Evolutionary conservation across 345 rosid genomes (phyloP).

Genomic region (Eutrema heterophyllum): DNA sequence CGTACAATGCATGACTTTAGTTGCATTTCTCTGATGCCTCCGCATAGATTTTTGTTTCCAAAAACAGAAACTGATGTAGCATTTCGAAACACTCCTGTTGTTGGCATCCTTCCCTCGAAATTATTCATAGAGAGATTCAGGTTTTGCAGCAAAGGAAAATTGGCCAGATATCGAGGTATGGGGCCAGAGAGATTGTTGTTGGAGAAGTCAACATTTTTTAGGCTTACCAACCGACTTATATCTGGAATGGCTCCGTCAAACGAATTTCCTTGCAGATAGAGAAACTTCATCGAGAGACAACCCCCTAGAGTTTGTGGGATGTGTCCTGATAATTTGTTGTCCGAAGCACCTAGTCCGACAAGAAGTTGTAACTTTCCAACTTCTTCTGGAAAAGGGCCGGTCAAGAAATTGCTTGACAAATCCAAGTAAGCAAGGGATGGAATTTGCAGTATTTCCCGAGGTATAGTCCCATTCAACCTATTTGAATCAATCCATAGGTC

Average conservation of each 20-base stretch:
- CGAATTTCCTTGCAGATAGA: slow-evolving; percentile 26
- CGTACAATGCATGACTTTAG: slow-evolving; percentile 10
- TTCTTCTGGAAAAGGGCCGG: slow-evolving; percentile 11
- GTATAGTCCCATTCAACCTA: slow-evolving; percentile 23
- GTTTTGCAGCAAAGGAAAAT: neutral
- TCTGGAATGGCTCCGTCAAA: slow-evolving; percentile 30
- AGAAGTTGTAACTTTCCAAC: slow-evolving; percentile 26
- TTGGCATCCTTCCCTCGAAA: slow-evolving; percentile 24
- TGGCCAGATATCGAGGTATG: slow-evolving; percentile 24
- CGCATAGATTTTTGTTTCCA: slow-evolving; percentile 25
- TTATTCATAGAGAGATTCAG: slow-evolving; percentile 29
- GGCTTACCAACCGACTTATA: slow-evolving; percentile 20
- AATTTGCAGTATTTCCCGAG: slow-evolving; percentile 12
- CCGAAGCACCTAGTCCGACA: neutral
- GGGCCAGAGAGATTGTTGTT: slow-evolving; percentile 27
- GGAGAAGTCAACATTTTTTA: slow-evolving; percentile 22
- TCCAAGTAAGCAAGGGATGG: slow-evolving; percentile 15
- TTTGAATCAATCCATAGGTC: slow-evolving; percentile 28
- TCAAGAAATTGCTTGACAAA: slow-evolving; percentile 23
- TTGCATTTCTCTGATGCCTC: slow-evolving; percentile 18
- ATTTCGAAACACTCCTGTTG: slow-evolving; percentile 22
- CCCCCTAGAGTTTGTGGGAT: slow-evolving; percentile 15
- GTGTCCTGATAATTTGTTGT: slow-evolving; percentile 23
- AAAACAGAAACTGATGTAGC: slow-evolving; percentile 17
- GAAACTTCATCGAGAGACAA: slow-evolving; percentile 24